Base-by-base conservation (phyloP, 169 alveolate genomes). In the Eimeria maxima region DNA sequence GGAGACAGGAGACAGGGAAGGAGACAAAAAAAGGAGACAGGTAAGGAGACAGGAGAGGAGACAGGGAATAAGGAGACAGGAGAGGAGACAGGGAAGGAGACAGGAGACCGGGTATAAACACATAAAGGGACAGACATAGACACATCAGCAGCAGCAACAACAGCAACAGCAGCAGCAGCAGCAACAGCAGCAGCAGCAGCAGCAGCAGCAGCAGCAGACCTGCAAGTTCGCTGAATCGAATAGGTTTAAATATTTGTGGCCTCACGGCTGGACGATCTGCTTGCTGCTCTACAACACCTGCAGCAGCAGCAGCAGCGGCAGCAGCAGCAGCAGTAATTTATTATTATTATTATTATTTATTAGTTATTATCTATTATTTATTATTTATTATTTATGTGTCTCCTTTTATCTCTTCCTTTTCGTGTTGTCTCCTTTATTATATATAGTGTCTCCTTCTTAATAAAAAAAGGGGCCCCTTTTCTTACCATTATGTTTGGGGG, bases 111-210 rank as follows among this genome's bases (percentile, higher is more conserved):
- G 11, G 18, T 11, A 50, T 11, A 5, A 50, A 5, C 57, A 50
- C 57, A 5, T 7, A 5, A 5, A 50, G 57, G 18, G 11, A 50
- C 57, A 50, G 57, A 5, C 5, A 5, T 50, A 50, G 57, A 5
- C 5, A 11, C 57, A 50, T 5, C 57, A 50, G 57, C 57, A 44
- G 86, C 86, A 74, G 65, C 57, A 78, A 63, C 83, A 73, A 22
- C 50, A 73, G 16, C 63, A 78, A 29, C 27, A 78, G 88, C 83
- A 73, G 63, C 88, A 78, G 88, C 88, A 78, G 29, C 45, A 73
- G 50, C 83, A 73, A 20, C 88, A 78, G 88, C 88, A 78, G 88
- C 83, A 73, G 88, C 88, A 78, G 63, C 88, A 45, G 63, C 63
- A 78, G 88, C 63, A 78, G 63, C 88, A 50, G 57, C 57, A 50